Evolutionary conservation across 768 basidiomycete genomes (phyloP).

Genomic region (Lactarius psammicola): DNA sequence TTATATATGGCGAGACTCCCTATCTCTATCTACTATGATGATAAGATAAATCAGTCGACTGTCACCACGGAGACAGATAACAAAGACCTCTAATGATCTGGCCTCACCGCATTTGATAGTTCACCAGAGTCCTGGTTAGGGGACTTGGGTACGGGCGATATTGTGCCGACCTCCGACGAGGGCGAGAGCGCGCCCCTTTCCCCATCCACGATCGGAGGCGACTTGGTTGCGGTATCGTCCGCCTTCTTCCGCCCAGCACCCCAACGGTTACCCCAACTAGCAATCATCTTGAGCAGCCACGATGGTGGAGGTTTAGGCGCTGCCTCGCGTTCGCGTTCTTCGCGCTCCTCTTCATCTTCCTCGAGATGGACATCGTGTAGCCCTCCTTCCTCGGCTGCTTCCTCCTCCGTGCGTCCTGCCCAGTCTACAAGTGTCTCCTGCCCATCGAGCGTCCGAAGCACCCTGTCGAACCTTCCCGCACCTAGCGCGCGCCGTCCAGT

Average conservation of each 20-base stretch:
- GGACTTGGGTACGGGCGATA: slow-evolving; percentile 14
- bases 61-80: background rate
- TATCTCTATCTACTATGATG: slow-evolving; percentile 10
- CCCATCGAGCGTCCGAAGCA: slow-evolving; percentile 73
- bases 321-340: slow-evolving; percentile 55
- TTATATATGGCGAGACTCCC: background rate
- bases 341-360: slow-evolving; percentile 49
- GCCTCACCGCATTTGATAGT: background rate
- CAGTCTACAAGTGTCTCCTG: slow-evolving; percentile 59
- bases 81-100: background rate
- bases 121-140: slow-evolving; percentile 3
- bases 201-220: slow-evolving; percentile 21
- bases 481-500: slow-evolving; percentile 54
- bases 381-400: slow-evolving; percentile 67
- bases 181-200: slow-evolving; percentile 14
- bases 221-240: slow-evolving; percentile 19
- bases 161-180: slow-evolving; percentile 11
- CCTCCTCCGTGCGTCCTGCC: slow-evolving; percentile 69
- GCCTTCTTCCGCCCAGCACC: slow-evolving; percentile 32
- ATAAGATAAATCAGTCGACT: slow-evolving; percentile 1
- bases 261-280: slow-evolving; percentile 71
- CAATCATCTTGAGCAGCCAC: slow-evolving; percentile 76
- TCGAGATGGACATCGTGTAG: slow-evolving; percentile 34
- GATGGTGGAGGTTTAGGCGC: slow-evolving; percentile 67
- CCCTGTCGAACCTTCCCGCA: slow-evolving; percentile 57